Evolutionary conservation across 169 alveolate species (phyloP).

Genomic region (Perkinsus marinus): DNA sequence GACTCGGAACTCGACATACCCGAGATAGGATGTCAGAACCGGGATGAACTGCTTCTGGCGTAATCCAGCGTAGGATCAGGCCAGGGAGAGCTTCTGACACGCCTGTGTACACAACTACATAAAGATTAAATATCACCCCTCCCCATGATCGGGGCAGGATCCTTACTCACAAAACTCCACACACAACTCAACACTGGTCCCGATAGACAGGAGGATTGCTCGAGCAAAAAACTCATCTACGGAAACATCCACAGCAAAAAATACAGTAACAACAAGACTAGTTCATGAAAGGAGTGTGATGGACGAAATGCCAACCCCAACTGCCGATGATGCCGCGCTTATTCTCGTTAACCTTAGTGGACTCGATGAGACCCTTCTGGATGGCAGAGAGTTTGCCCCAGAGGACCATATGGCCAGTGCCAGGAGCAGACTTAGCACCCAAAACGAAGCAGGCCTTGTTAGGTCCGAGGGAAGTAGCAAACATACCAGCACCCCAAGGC

Average conservation of each 20-base stretch:
- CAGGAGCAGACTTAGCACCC: conserved; percentile 17
- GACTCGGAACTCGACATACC: too few relatives aligned
- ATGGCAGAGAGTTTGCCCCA: conserved; percentile 26
- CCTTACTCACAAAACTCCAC: too few relatives aligned
- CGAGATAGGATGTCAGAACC: too few relatives aligned
- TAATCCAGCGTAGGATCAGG: too few relatives aligned
- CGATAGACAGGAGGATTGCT: not conserved
- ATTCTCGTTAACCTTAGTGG: conserved; percentile 27
- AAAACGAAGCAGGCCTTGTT: conserved; percentile 19
- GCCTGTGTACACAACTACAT: too few relatives aligned
- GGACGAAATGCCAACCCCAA: conserved; percentile 25
- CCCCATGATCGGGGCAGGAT: too few relatives aligned
- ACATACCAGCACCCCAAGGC: conserved; percentile 39
- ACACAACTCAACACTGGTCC: not conserved
- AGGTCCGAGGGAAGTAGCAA: conserved; percentile 29
- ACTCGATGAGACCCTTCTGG: conserved; percentile 29
- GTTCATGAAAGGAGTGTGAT: conserved; percentile 18
- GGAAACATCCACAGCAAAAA: not conserved
- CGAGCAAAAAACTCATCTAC: not conserved
- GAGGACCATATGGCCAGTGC: conserved; percentile 15
- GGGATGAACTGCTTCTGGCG: too few relatives aligned
- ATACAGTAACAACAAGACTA: not conserved
- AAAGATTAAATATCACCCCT: too few relatives aligned
- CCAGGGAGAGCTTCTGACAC: too few relatives aligned
- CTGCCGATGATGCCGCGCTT: conserved; percentile 13